A percentile compares a stretch with the other conserved stretches of the same genome.
Conservation (phyloP, 768 basidiomycete species). For the Saitozyma podzolica region DNA sequence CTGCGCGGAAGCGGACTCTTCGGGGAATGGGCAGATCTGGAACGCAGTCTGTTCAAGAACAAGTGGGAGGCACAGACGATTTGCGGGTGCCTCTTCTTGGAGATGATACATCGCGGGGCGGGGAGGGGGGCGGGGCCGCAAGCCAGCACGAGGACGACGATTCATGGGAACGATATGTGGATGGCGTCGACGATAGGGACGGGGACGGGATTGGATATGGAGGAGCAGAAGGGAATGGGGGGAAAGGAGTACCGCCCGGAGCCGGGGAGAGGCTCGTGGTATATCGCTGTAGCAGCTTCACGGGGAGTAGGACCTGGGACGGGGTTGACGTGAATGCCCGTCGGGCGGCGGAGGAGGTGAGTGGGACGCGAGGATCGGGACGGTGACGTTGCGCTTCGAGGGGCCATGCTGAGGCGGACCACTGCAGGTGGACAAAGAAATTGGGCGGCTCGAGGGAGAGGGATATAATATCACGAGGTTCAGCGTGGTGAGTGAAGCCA, state of each 20-base stretch:
- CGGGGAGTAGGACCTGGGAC: conserved; percentile 44
- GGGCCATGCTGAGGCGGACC: no score
- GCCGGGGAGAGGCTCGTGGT: conserved; percentile 18
- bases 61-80: neutral
- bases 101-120: neutral
- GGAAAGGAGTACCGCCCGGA: conserved; percentile 1
- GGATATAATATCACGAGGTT: conserved; percentile 26
- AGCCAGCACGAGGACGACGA: no score
- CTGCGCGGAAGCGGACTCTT: no score
- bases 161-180: neutral
- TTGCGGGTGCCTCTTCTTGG: neutral
- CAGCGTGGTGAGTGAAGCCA: conserved; percentile 24
- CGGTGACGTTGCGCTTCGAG: no score
- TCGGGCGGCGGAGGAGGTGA: conserved; percentile 36
- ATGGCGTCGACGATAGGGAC: neutral
- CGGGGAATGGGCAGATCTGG: no score
- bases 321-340: conserved; percentile 48
- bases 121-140: neutral
- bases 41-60: no score
- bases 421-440: conserved; percentile 31
- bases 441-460: conserved; percentile 34
- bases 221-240: neutral
- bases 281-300: conserved; percentile 21
- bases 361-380: no score
- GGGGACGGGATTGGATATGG: conserved; percentile 1